Evolutionary conservation across 73 alveolate genomes (phyloP).

Genomic region (Effrenium voratum): DNA sequence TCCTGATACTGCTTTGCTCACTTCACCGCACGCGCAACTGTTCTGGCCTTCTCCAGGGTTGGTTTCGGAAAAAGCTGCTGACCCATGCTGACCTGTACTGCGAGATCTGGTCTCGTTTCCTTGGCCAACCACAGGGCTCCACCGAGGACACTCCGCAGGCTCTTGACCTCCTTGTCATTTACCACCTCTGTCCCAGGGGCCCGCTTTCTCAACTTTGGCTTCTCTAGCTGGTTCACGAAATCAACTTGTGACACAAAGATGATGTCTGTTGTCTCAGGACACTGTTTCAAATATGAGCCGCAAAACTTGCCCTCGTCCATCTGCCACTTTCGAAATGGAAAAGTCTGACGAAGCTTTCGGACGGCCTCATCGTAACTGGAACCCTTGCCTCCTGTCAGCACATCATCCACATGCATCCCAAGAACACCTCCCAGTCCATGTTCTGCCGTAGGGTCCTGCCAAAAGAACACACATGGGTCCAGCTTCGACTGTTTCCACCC

Average conservation of each 20-base stretch:
- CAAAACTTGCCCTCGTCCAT: background rate
- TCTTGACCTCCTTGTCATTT: background rate
- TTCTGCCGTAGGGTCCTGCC: background rate
- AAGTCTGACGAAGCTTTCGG: background rate
- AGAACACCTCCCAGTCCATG: background rate
- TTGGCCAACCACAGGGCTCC: constrained; percentile 15
- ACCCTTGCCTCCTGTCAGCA: background rate
- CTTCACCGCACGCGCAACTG: background rate
- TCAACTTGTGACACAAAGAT: background rate
- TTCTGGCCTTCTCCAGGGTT: background rate
- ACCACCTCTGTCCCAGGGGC: background rate
- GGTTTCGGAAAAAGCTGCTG: background rate
- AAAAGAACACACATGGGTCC: background rate
- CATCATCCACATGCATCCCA: background rate
- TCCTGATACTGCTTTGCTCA: background rate
- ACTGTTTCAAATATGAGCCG: background rate
- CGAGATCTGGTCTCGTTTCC: background rate
- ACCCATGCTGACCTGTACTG: background rate
- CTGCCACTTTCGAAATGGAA: background rate
- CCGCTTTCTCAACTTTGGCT: background rate
- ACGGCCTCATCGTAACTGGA: background rate
- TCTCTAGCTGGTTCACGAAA: background rate
- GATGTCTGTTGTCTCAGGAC: background rate
- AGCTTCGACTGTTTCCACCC: background rate
- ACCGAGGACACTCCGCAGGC: background rate